Evolutionary conservation across 2,329 filamentous ascomycete genomes (phyloP), one percentile per base, ranked within the genome.

Genomic region (Lasiodiplodia theobromae): DNA sequence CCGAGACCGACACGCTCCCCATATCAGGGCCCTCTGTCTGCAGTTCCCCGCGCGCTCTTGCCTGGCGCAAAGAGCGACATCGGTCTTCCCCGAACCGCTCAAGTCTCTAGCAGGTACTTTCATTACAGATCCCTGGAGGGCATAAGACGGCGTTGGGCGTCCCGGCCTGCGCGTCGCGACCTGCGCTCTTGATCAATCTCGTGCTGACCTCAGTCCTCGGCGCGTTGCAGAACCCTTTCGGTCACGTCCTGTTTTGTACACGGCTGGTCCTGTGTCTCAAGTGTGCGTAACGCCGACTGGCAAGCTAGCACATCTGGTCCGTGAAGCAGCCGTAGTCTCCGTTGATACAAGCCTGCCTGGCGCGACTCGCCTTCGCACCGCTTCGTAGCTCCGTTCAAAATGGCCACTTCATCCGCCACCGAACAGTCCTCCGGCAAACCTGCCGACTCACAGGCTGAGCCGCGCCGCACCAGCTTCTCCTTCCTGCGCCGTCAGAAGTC

Each of bases 401-500:
- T 56, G 63, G 63, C 52, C 38, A 52, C 62, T 10, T 54, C 49
- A 38, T 44, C 63, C 49, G 28, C 51, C 51, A 38, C 51, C 51
- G 63, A 66, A 31, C 44, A 53, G 8, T 37, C 53, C 47, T 34
- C 54, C 25, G 54, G 54, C 34, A 66, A 47, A 40, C 31, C 56
- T 16, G n/a, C 31, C 56, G 56, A 62, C 66, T 18, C 54, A 10
- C 23, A 49, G 21, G 56, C 16, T 44, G 54, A 65, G 28, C 44
- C 67, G 60, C 69, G 70, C 21, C 63, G 71, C 44, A 70, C 77
- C 47, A 78, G 76, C 72, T 80, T 81, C 73, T 73, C 72, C 69
- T 81, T 81, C 69, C 71, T 81, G 66, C 75, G 78, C 21, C 74
- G 78, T 63, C 75, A 76, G 71, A 77, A 75, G 70, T 78, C 77